phyloP scores from a whole-genome alignment of 2,329 filamentous ascomycete genomes.

The Exophiala phaeomuriformis region DNA sequence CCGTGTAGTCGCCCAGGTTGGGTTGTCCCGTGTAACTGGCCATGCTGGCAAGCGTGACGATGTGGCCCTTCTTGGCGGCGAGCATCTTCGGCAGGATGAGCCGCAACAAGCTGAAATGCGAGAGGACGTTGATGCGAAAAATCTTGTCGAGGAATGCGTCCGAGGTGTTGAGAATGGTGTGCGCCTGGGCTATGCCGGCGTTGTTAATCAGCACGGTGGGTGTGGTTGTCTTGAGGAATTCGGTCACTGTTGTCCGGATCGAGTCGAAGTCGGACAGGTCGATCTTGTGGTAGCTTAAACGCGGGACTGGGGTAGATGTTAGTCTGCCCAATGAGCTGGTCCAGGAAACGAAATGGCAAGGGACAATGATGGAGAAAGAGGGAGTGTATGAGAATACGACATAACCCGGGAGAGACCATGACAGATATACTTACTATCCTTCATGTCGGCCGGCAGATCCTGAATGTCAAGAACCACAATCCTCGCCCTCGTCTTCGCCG shows the following conservation, averaged over 20 bases:
- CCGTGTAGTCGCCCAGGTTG: constrained; percentile 60
- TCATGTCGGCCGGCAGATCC: constrained; percentile 23
- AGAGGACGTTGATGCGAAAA: constrained; percentile 63
- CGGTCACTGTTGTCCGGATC: constrained; percentile 48
- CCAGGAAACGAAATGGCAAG: not conserved
- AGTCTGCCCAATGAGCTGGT: not conserved
- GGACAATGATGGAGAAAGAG: not conserved
- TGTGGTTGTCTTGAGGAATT: constrained; percentile 42
- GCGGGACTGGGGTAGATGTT: constrained; percentile 4
- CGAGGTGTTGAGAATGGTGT: constrained; percentile 53
- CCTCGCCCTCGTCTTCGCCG: constrained; percentile 52
- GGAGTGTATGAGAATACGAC: not conserved
- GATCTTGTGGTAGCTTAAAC: constrained; percentile 20
- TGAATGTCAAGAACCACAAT: constrained; percentile 65
- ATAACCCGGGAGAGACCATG: not conserved
- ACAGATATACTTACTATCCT: constrained; percentile 16
- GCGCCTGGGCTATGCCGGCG: constrained; percentile 54
- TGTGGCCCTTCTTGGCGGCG: constrained; percentile 58
- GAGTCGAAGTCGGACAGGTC: constrained; percentile 57
- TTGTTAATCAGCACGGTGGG: constrained; percentile 64
- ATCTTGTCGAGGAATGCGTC: constrained; percentile 57
- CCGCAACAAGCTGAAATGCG: constrained; percentile 58
- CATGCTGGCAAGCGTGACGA: constrained; percentile 61
- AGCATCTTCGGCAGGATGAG: constrained; percentile 62
- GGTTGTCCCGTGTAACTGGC: constrained; percentile 56